A percentile compares a stretch with the other conserved stretches of the same genome.
These are phyloP conservation scores for Naganishia liquefaciens DNA, from an alignment of 1,284 basidiomycete genomes.

Conservation along the genomic window DNA sequence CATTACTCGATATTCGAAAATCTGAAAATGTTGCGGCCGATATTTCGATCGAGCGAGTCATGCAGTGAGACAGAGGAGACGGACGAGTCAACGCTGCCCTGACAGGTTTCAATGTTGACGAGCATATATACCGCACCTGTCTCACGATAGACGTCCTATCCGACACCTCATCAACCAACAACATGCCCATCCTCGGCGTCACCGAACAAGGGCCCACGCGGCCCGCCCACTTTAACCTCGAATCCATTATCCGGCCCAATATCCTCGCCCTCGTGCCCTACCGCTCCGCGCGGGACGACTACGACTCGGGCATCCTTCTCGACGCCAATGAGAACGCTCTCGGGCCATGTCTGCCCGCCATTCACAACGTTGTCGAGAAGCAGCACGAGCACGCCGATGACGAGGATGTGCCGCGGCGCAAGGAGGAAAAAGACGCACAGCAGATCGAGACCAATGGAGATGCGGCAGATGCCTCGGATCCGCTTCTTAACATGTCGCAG, in stretches of 20 bases:
- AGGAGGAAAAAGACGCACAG: conserved; percentile 18
- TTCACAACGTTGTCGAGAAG: conserved; percentile 3
- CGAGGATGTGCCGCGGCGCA: conserved; percentile 19
- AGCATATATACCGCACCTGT: not conserved
- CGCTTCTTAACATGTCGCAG: conserved; percentile 44
- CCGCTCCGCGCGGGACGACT: conserved; percentile 95
- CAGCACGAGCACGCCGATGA: not conserved
- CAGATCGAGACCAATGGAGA: not conserved
- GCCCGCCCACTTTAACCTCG: conserved; percentile 78
- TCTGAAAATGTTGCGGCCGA: not conserved
- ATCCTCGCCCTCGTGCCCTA: conserved; percentile 91
- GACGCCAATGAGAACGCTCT: conserved; percentile 98
- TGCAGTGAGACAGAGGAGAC: not conserved
- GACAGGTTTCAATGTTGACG: not conserved
- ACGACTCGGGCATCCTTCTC: conserved; percentile 86
- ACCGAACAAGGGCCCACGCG: conserved; percentile 55
- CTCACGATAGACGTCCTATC: not conserved
- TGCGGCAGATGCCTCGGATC: conserved; percentile 30
- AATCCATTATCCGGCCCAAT: conserved; percentile 84
- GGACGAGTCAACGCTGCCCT: not conserved
- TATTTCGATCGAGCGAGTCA: not conserved
- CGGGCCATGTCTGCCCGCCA: conserved; percentile 73
- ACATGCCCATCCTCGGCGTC: conserved; percentile 54
- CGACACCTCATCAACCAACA: conserved; percentile 18
- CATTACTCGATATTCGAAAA: not conserved